Evolutionary conservation across 2,329 filamentous ascomycete genomes (phyloP), one percentile per base, ranked within the genome.

Genomic region (Talaromyces sp.): DNA sequence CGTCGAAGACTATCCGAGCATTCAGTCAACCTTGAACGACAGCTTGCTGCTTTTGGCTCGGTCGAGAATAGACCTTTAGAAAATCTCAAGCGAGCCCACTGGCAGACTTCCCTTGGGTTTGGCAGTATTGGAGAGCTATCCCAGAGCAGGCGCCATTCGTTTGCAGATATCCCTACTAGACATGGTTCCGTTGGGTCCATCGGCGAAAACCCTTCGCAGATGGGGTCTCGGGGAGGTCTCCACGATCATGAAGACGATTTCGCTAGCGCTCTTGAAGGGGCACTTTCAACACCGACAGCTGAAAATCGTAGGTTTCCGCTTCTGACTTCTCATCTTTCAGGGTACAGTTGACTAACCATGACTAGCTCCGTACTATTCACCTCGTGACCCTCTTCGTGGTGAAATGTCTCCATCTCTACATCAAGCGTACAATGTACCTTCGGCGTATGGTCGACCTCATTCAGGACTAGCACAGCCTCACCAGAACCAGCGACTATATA

Each of bases 401-500:
- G 71, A 71, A 19, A 70, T 78, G 11, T 72, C 78, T 4, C 66
- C 76, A 10, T 73, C 78, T 47, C 72, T 80, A 58, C 77, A 76
- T 64, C 77, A 79, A 65, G 73, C 74, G 35, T 80, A 79, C 66
- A 72, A 75, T 9, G 75, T 78, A 72, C 73, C 76, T 56, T 72
- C 73, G 57, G 70, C 73, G 10, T 80, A 76, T 67, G 74, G 75
- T 22, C 78, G 77, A 43, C 77, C 77, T 52, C 75, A 77, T 63
- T 72, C 73, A 57, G 74, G 71, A 47, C 69, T 76, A 61, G 72
- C 71, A 11, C 77, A 77, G 65, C 71, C 72, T 37, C 79, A 75
- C 66, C 79, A 75, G 67, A 80, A 77, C 67, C 79, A 80, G 71
- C 76, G 77, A 62, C 67, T 78, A 49, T 94, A 94, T 76, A 90